These are phyloP conservation scores for Lenwebbia sp. DNA, from an alignment of 345 rosid species.

Conservation along the genomic window DNA sequence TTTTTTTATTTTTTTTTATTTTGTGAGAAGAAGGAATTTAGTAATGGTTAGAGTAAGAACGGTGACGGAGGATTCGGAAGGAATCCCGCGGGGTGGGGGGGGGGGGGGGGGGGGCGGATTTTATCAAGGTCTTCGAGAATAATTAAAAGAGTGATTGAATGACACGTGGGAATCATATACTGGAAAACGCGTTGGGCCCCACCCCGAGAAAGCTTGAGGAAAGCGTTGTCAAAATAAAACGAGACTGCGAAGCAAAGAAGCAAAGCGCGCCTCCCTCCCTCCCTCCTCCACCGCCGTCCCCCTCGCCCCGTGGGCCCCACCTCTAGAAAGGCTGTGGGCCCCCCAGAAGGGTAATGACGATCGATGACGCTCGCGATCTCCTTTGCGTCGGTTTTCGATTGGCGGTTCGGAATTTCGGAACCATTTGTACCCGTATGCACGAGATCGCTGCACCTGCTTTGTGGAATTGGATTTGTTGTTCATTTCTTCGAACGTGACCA, in stretches of 20 bases:
- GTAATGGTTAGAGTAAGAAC: neutral
- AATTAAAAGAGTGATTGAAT: neutral
- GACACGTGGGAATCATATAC: neutral
- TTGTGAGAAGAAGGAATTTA: no score
- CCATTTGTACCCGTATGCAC: neutral
- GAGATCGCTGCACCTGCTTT: neutral
- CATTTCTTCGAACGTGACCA: no score
- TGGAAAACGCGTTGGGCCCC: neutral
- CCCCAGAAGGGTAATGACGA: neutral
- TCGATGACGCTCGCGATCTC: neutral
- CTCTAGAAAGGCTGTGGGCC: neutral
- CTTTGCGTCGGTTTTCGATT: neutral
- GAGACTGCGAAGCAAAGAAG: neutral
- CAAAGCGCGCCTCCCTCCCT: neutral
- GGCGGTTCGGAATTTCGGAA: neutral
- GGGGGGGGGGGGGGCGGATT: neutral
- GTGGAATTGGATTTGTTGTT: no score
- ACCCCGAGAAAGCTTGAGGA: neutral
- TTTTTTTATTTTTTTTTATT: no score
- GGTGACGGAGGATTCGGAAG: neutral
- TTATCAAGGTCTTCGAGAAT: neutral
- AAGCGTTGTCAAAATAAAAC: neutral
- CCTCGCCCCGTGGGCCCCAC: neutral
- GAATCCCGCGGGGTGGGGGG: neutral
- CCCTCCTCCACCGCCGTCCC: neutral